Conservation (phyloP, 257 asterid species). For the Solanum sparsipilum region DNA sequence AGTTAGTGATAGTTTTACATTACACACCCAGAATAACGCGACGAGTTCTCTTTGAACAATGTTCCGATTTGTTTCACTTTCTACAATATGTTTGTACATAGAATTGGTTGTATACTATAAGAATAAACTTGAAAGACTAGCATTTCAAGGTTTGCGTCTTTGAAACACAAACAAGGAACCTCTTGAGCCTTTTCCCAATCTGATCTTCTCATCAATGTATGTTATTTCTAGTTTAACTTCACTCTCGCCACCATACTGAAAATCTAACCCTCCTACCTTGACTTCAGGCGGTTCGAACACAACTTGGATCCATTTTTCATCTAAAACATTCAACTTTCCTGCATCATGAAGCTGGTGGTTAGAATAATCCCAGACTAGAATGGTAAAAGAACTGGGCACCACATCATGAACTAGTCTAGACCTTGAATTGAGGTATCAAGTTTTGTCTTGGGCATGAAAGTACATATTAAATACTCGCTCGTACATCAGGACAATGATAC, state of each 20-base stretch:
- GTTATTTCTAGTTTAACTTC: slow-evolving; percentile 86
- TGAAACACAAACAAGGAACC: slow-evolving; percentile 74
- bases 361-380: neutral
- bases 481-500: neutral
- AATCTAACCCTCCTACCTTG: slow-evolving; percentile 58
- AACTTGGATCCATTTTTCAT: slow-evolving; percentile 81
- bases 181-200: slow-evolving; percentile 86
- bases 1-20: neutral
- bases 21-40: neutral
- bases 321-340: slow-evolving; percentile 68
- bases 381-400: neutral
- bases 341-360: neutral
- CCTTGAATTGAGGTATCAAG: neutral
- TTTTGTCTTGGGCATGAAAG: neutral
- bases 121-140: neutral
- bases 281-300: slow-evolving; percentile 75
- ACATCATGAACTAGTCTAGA: neutral
- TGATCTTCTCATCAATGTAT: slow-evolving; percentile 67
- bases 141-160: slow-evolving; percentile 22
- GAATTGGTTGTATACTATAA: neutral
- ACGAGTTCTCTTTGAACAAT: neutral
- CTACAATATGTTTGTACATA: neutral
- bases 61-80: neutral
- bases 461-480: neutral
- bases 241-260: slow-evolving; percentile 77